Evolutionary conservation across 805 yeast genomes (phyloP).

Genomic region (Starmera amethionina): DNA sequence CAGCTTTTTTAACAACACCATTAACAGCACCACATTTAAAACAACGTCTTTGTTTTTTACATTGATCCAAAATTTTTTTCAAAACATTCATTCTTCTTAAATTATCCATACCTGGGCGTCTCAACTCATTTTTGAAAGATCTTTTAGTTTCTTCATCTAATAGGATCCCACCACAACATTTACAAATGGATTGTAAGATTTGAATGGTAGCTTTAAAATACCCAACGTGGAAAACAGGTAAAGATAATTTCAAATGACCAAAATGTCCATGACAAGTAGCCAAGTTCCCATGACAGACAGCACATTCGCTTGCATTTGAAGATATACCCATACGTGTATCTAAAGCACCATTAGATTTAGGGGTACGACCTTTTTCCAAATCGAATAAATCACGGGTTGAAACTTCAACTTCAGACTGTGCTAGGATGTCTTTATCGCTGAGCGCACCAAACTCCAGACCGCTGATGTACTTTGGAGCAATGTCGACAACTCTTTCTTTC

Average conservation of each 20-base stretch:
- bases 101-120: conserved; percentile 84
- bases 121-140: conserved; percentile 62
- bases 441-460: conserved; percentile 90
- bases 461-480: conserved; percentile 81
- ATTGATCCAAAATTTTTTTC: conserved; percentile 79
- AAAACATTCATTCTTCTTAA: conserved; percentile 84
- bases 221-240: conserved; percentile 97
- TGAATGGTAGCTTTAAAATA: conserved; percentile 87
- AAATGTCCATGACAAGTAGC: conserved; percentile 98
- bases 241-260: conserved; percentile 86
- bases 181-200: conserved; percentile 85
- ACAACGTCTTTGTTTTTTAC: conserved; percentile 92
- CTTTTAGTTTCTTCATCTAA: conserved; percentile 66
- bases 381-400: conserved; percentile 87
- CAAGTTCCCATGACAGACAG: conserved; percentile 83
- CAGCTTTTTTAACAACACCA: conserved; percentile 96
- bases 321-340: conserved; percentile 94
- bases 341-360: conserved; percentile 77
- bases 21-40: conserved; percentile 78
- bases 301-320: conserved; percentile 74
- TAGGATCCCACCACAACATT: conserved; percentile 71
- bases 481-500: conserved; percentile 45
- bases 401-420: conserved; percentile 91
- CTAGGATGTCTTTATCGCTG: conserved; percentile 83
- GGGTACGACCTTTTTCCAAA: conserved; percentile 78